Evolutionary conservation across 1,139 yeast genomes (phyloP), one percentile per base, ranked within the genome.

Genomic region (Scheffersomyces lignicola): DNA sequence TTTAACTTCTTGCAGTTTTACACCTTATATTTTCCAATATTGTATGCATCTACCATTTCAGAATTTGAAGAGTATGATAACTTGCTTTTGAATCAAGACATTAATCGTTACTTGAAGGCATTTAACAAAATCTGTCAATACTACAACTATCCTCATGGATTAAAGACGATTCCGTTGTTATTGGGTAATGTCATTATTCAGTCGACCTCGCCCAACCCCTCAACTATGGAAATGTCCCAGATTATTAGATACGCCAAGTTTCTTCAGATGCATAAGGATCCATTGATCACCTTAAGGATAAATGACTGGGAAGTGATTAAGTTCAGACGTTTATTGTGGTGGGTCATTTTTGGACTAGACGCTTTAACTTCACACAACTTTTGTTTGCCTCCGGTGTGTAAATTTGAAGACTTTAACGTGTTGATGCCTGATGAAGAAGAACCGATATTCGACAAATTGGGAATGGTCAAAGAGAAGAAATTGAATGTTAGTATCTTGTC

Each of bases 311-410:
- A 65, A 36, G 63, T 70, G 9, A 67, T 78, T 4, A 78, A 76
- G 39, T 64, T 71, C 33, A 63, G 82, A 51, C 62, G 85, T 47
- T 50, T 77, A 36, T 51, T 80, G 12, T 80, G 85, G 84, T 80
- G 84, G 83, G 78, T 77, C 24, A 76, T 79, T 5, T 78, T 78
- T 45, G 77, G 78, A 12, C 57, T 80, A 36, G 86, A 80, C 50
- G 73, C 78, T 3, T 60, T 77, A 37, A 73, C 80, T 3, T 72
- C 83, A 18, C 73, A 77, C 42, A 78, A 78, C 43, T 72, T 76
- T 35, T 73, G 80, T 49, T 55, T 78, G 24, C 73, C 80, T 0
- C 85, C 86, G 1, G 67, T 76, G 21, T 75, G 81, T 39, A 65
- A 65, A 42, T 57, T 65, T 36, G 75, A 70, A 31, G 82, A 78